Evolutionary conservation across 2,329 filamentous ascomycete genomes (phyloP), one percentile per base, ranked within the genome.

Genomic region (Tolypocladium ophioglossoides): DNA sequence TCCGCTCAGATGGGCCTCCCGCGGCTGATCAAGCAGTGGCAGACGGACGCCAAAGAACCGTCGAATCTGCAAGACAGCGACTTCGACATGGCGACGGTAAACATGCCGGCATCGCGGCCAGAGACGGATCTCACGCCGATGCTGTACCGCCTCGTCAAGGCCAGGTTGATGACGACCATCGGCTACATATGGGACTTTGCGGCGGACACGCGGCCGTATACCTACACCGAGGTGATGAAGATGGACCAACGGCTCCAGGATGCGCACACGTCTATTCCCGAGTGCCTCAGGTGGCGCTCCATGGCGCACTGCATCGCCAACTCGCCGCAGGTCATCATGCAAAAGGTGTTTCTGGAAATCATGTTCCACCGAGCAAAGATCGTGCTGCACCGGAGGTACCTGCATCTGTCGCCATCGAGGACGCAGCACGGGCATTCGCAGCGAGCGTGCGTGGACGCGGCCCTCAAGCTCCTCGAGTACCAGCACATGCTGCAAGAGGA

Each of bases 1-100:
- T 75, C 73, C 0, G 68, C 71, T 14, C 74, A 77, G 50, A 67
- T 77, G 55, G 76, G 76, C 2, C 59, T 78, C 22, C 75, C 75
- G 1, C 67, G 70, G 2, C 69, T 76, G 61, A 66, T 77, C 12
- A 66, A 68, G 6, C 64, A 70, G 7, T 63, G 68, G 20, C 65
- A 72, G 16, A 66, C 64, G 38, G 75, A 79, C 55, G 74, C 73
- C 0, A 58, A 63, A 18, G 66, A 70, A 38, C 76, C 76, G 1
- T 63, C 63, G 0, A 78, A 78, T 50, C 63, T 78, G 0, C 58
- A 69, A 1, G 75, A 78, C 52, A 59, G 57, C 1, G 76, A 79
- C 44, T 70, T 79, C 47, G 62, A 70, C 38, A 58, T 65, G 10
- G 39, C 57, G 2, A 68, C 65, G 2, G 62, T 57, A 2, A 62